Evolutionary conservation across 768 basidiomycete species (phyloP), one percentile per base, ranked within the genome.

Genomic region (Neoboletus magnificus): DNA sequence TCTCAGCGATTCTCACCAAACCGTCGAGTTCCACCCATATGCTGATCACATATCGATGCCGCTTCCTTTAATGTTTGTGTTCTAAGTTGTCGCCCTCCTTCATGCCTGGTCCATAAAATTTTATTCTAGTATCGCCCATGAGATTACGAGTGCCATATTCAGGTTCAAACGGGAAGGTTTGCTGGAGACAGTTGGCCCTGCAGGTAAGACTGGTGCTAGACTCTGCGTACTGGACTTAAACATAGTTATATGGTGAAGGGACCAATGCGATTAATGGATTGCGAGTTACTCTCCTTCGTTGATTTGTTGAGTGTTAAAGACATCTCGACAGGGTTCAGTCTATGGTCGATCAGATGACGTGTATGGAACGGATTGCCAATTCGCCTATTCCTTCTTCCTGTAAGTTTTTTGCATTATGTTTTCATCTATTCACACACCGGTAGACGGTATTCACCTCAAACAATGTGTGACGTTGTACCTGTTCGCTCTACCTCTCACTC

Each of bases 381-480:
- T 91, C 91, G 11, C 89, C 88, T 0, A 90, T 93, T 48, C 91
- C 90, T 20, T 73, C 82, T 39, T 86, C 86, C 37, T 91, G 86
- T 88, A 57, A 36, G 84, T 70, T 30, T 50, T 36, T 29, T 48
- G 32, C 40, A 54, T 43, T 22, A 12, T 33, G 5, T 41, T 43
- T 0, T 32, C 36, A 53, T 27, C 62, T 68, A 18, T 64, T 23
- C 27, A 42, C 43, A 32, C 45, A n/a, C 40, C 50, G 64, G 61
- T 54, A 89, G 88, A 93, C 62, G 84, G 89, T 39, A 88, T 98
- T 56, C 94, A 97, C 71, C 75, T 96, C 65, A 95, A 96, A 70
- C 95, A 98, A 85, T 91, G 89, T 60, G 91, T 96, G n/a, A 87
- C 89, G 2, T 73, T 96, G 1, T 97, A 96, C 74, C 83, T 98